Conservation (phyloP, 495 filamentous ascomycete genomes). For the Hypomontagnella monticulosa region DNA sequence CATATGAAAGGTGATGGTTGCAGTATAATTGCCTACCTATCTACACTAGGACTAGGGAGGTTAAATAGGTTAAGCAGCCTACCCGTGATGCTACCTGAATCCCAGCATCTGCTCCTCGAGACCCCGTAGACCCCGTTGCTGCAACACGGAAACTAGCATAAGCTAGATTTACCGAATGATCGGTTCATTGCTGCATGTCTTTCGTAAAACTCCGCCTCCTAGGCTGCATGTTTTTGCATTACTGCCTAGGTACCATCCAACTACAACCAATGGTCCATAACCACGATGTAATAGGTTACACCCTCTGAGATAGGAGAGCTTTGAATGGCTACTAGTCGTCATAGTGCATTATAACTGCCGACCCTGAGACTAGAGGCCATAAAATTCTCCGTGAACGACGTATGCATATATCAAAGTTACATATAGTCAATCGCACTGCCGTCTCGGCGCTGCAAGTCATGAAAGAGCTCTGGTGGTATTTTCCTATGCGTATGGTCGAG, state of each 20-base stretch:
- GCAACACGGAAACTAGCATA: constrained; percentile 33
- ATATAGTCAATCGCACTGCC: neutral
- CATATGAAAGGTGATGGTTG: no score
- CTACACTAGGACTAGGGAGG: neutral
- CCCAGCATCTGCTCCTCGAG: neutral
- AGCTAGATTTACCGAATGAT: constrained; percentile 23
- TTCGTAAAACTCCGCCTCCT: constrained; percentile 4
- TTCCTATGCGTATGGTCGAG: constrained; percentile 9
- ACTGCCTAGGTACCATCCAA: constrained; percentile 7
- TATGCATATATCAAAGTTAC: neutral
- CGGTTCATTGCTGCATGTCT: constrained; percentile 31
- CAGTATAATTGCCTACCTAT: neutral
- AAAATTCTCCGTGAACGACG: neutral
- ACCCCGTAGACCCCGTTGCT: constrained; percentile 14
- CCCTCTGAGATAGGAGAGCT: constrained; percentile 6
- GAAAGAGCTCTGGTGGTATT: constrained; percentile 26
- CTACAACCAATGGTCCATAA: constrained; percentile 1
- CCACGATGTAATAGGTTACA: constrained; percentile 2
- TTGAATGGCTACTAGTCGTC: constrained; percentile 23
- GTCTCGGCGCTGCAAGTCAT: neutral
- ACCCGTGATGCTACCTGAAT: no score
- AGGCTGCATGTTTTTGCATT: neutral
- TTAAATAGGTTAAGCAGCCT: no score
- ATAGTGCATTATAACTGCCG: constrained; percentile 17
- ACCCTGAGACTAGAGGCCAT: neutral